phyloP scores from a whole-genome alignment of 306 rosid species.

The Urtica urens region DNA sequence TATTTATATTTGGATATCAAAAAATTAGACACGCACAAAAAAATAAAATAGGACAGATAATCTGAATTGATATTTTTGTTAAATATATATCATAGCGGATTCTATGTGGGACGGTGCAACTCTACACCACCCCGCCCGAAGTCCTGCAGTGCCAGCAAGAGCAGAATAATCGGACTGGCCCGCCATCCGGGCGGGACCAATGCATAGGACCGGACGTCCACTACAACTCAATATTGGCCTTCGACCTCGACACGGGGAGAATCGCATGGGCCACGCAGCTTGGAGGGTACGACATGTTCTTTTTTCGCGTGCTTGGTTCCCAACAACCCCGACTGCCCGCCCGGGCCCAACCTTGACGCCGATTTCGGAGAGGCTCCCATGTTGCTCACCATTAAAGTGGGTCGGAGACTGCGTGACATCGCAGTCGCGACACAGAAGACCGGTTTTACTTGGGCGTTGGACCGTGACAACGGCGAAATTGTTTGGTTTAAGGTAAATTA shows the following conservation, averaged over 20 bases:
- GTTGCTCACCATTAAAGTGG: conserved; percentile 19
- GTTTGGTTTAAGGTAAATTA: conserved; percentile 25
- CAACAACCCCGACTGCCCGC: conserved; percentile 36
- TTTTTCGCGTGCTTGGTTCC: conserved; percentile 25
- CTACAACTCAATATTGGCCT: conserved; percentile 27
- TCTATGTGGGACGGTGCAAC: conserved; percentile 33
- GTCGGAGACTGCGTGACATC: conserved; percentile 9
- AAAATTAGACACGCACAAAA: no score
- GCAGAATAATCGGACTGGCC: conserved; percentile 23
- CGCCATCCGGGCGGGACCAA: conserved; percentile 22
- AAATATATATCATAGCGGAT: no score
- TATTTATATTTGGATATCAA: no score
- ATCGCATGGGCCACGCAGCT: conserved; percentile 24
- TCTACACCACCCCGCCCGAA: conserved; percentile 28
- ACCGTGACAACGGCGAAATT: conserved; percentile 25
- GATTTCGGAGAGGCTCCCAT: conserved; percentile 36
- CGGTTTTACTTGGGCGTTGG: conserved; percentile 33
- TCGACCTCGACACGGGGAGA: conserved; percentile 19
- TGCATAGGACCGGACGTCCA: conserved; percentile 30
- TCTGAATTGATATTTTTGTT: no score
- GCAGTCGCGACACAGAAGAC: conserved; percentile 35
- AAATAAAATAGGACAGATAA: no score
- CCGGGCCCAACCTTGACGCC: conserved; percentile 28
- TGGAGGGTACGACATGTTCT: conserved; percentile 27
- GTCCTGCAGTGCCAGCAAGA: conserved; percentile 24